Percentiles rank a stretch among this genome's conserved stretches.
These are phyloP conservation scores for Ajuga chamaepitys DNA, from an alignment of 257 asterid genomes.

Conservation along the genomic window DNA sequence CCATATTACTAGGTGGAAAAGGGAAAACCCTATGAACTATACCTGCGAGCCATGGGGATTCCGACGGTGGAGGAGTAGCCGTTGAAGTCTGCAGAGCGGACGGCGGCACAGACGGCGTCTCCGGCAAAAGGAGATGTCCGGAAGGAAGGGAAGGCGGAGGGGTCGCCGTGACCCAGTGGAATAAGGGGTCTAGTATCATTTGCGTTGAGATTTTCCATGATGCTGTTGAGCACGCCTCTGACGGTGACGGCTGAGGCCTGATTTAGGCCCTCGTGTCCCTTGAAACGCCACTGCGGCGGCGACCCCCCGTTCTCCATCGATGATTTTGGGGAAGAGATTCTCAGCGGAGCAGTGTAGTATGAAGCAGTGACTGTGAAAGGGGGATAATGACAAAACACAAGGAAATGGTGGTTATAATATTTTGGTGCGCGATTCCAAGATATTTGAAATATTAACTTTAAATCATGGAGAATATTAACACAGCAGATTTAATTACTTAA, in stretches of 20 bases:
- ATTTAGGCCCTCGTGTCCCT: constrained; percentile 33
- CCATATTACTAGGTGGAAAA: too few species aligned
- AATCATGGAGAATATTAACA: too few species aligned
- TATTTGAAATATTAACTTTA: too few species aligned
- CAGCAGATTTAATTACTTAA: too few species aligned
- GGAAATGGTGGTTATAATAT: too few species aligned
- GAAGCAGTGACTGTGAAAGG: too few species aligned
- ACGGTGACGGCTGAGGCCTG: constrained; percentile 44
- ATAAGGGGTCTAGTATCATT: constrained; percentile 40
- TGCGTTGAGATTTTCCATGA: constrained; percentile 34
- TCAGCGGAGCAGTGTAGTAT: too few species aligned
- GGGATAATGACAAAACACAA: too few species aligned
- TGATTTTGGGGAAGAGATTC: not conserved
- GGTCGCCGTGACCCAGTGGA: constrained; percentile 81
- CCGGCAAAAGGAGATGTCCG: constrained; percentile 49
- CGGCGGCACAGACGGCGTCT: constrained; percentile 56
- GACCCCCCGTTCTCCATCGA: constrained; percentile 36
- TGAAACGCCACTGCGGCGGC: constrained; percentile 41
- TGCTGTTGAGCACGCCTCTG: constrained; percentile 44
- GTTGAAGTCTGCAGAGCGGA: constrained; percentile 55
- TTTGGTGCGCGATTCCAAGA: too few species aligned
- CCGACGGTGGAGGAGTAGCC: constrained; percentile 71
- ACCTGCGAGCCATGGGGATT: constrained; percentile 58
- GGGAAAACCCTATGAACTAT: not conserved
- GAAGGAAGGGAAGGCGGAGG: constrained; percentile 70